Base-by-base conservation (phyloP, 139 green algal species). In the Chlamydomonas sphaeroides region DNA sequence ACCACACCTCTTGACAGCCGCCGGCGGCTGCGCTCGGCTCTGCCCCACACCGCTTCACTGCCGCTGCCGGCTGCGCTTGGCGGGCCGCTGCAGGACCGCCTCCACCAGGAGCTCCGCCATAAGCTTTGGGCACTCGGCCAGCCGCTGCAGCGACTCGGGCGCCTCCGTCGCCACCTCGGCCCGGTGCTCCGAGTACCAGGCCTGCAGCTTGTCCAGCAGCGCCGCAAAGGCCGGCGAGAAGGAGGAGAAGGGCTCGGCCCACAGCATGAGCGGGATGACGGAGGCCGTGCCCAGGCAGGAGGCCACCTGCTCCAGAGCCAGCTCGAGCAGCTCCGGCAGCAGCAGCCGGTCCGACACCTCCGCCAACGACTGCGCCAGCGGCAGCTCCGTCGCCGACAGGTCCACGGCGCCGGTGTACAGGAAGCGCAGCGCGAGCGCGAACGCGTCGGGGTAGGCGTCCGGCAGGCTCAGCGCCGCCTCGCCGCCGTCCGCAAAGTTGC, bases 311-410 rank as follows among this genome's bases (percentile, higher is more conserved):
- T 21, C n/a, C 6, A 36, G 1, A 20, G n/a, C 61, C n/a, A 26
- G 26, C 5, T 39, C 4, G 61, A 30, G 39, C 61, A 66, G 61
- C 61, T 38, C 61, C 61, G 61, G n/a, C 30, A 66, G n/a, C 61
- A 39, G 61, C n/a, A 66, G 61, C n/a, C 61, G 61, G 61, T 66
- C 61, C n/a, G 61, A 23, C 56, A 63, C 25, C 56, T 63, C 56
- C 56, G 25, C 56, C 56, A 63, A 3, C 61, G n/a, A 11, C n/a
- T 39, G 61, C n/a, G 38, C n/a, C 10, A 23, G 6, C 61, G 61
- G 61, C 1, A 66, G 21, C n/a, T n/a, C n/a, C n/a, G n/a, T n/a
- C n/a, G n/a, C n/a, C n/a, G n/a, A n/a, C n/a, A n/a, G n/a, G n/a
- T 66, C 61, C 17, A 18, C 61, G n/a, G 1, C 21, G 61, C n/a